Percentiles rank a stretch among this genome's conserved stretches.
Evolutionary conservation across 2,329 filamentous ascomycete species (phyloP).

Genomic region (Epichloe elymi): DNA sequence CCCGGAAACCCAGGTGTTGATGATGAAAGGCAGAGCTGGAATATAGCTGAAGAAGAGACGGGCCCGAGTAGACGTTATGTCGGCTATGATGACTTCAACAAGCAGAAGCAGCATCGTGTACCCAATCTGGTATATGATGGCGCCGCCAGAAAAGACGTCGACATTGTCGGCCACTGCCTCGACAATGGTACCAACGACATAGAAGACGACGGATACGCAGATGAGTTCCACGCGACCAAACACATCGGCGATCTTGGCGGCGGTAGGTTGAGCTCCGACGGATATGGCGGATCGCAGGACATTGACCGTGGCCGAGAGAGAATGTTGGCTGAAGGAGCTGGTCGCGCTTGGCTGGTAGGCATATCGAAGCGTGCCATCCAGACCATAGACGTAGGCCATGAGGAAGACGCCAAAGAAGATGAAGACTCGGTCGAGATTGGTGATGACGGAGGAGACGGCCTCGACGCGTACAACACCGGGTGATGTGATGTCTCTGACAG

Average conservation of each 20-base stretch:
- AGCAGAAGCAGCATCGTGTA: slow-evolving; percentile 46
- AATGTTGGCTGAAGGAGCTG: slow-evolving; percentile 35
- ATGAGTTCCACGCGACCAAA: slow-evolving; percentile 52
- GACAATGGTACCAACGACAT: slow-evolving; percentile 40
- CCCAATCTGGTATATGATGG: slow-evolving; percentile 54
- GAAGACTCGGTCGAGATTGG: slow-evolving; percentile 35
- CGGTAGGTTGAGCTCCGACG: slow-evolving; percentile 44
- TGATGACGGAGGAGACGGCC: slow-evolving; percentile 39
- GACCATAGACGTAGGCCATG: slow-evolving; percentile 49
- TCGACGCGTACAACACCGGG: slow-evolving; percentile 48
- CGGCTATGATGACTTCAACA: slow-evolving; percentile 52
- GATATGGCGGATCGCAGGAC: slow-evolving; percentile 45
- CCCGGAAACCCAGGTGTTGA: slow-evolving; percentile 50
- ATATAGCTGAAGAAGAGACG: slow-evolving; percentile 49
- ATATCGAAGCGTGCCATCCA: slow-evolving; percentile 44
- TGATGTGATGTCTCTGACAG: slow-evolving; percentile 22
- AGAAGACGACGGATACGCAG: slow-evolving; percentile 35
- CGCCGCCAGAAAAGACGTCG: slow-evolving; percentile 37
- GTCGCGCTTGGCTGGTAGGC: slow-evolving; percentile 44
- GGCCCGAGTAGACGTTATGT: slow-evolving; percentile 53
- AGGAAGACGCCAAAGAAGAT: slow-evolving; percentile 51
- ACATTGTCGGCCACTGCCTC: slow-evolving; percentile 43
- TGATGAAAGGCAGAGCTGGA: slow-evolving; percentile 46
- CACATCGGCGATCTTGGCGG: slow-evolving; percentile 52
- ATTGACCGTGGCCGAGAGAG: slow-evolving; percentile 42